These are phyloP conservation scores for Stephania yunnanensis DNA, from an alignment of 164 flowering plant species.

Conservation along the genomic window DNA sequence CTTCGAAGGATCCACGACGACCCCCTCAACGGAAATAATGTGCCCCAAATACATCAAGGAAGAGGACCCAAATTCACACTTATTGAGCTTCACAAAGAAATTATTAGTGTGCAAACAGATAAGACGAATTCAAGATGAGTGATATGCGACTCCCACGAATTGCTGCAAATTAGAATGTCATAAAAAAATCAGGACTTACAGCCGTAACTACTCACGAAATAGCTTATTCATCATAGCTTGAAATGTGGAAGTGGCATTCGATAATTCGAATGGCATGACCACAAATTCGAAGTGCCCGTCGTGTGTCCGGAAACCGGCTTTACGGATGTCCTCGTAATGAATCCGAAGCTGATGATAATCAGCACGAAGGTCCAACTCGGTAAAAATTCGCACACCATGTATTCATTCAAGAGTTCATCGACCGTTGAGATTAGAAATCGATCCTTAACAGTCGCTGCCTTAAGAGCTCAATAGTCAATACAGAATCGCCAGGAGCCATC, in stretches of 20 bases:
- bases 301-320: neutral
- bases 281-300: neutral
- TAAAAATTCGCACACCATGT: neutral
- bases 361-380: neutral
- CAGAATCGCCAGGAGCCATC: neutral
- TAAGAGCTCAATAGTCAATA: neutral
- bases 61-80: neutral
- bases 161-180: neutral
- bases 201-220: neutral
- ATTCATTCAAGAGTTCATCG: neutral
- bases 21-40: neutral
- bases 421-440: neutral
- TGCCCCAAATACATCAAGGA: neutral
- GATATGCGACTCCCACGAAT: neutral
- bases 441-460: neutral
- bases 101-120: neutral
- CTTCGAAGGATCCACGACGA: neutral
- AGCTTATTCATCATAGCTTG: slow-evolving; percentile 1
- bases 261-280: neutral
- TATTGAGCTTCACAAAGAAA: neutral
- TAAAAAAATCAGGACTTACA: neutral
- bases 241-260: neutral
- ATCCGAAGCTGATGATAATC: neutral
- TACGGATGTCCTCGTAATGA: neutral
- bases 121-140: neutral